These are phyloP conservation scores for Leccinum rimulosum DNA, from an alignment of 768 basidiomycete genomes.

Conservation along the genomic window DNA sequence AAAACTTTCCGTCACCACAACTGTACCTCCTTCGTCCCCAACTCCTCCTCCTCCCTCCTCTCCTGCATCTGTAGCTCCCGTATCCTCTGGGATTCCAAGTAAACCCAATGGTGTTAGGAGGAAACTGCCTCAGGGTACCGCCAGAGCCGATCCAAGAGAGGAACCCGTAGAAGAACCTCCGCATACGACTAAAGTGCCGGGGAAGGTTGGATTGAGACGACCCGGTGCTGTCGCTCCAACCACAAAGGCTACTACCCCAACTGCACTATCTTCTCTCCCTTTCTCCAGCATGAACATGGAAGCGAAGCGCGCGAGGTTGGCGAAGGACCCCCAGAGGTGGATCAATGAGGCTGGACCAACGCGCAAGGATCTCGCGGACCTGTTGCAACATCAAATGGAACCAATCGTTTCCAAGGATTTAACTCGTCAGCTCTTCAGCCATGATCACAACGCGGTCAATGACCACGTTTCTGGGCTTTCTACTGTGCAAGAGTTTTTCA, in stretches of 20 bases:
- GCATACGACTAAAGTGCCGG: slow-evolving; percentile 32
- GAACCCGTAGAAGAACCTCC: slow-evolving; percentile 37
- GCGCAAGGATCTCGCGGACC: slow-evolving; percentile 82
- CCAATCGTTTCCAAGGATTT: slow-evolving; percentile 75
- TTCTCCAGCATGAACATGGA: slow-evolving; percentile 33
- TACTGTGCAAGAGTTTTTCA: slow-evolving; percentile 73
- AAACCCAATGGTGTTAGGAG: slow-evolving; percentile 69
- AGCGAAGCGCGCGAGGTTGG: slow-evolving; percentile 60
- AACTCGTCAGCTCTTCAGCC: slow-evolving; percentile 80
- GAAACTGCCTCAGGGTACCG: slow-evolving; percentile 62
- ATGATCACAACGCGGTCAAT: slow-evolving; percentile 92
- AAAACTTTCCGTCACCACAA: slow-evolving; percentile 21
- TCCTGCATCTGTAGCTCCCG: slow-evolving; percentile 39
- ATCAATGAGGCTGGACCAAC: slow-evolving; percentile 82
- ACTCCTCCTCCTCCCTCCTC: slow-evolving; percentile 48
- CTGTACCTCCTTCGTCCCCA: slow-evolving; percentile 26
- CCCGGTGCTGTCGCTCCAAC: slow-evolving; percentile 34
- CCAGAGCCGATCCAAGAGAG: slow-evolving; percentile 43
- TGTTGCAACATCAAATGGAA: slow-evolving; percentile 91
- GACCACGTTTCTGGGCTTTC: slow-evolving; percentile 82
- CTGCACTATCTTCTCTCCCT: slow-evolving; percentile 33
- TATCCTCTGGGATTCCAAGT: slow-evolving; percentile 25
- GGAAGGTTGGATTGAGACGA: slow-evolving; percentile 45
- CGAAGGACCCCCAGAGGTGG: slow-evolving; percentile 81
- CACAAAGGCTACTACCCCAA: slow-evolving; percentile 34